Base-by-base conservation (phyloP, 2,329 filamentous ascomycete species). In the Myriangium duriaei region DNA sequence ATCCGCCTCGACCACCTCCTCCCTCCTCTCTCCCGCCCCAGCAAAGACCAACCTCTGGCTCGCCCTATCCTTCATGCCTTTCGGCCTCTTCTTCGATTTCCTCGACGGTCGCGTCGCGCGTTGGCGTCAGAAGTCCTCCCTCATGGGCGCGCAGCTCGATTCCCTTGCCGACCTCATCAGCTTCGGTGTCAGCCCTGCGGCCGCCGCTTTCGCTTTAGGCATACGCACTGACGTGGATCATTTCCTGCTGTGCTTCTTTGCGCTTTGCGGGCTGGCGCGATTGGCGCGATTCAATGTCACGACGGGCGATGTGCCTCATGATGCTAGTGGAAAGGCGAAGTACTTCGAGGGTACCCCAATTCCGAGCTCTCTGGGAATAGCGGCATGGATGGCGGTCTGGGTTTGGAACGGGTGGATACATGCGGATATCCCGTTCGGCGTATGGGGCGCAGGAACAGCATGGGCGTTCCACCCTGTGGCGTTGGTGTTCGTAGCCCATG, bases 331-430 rank as follows among this genome's bases (percentile, higher is more conserved):
- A 49, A 98, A 98, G 66, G 85, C 82, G 42, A 74, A 81, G 55
- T 98, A 93, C 64, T 98, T 98, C 51, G 91, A 98, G 64, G 91
- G 91, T 50, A 93, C 88, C 0, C 91, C 91, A 1, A 95, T 96
- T 52, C 91, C 91, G 1, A 96, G 86, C 3, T 87, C 82, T 15
- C 67, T 96, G 15, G 78, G 71, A 2, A 76, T 93, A 49, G 85
- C 84, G 45, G 75, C 70, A 11, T 52, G 93, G 41, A 94, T 96
- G 83, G 83, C 80, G 18, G 94, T 80, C 63, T 96, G 86, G 81
- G 74, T 92, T 18, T 76, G 71, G 40, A 70, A 84, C 48, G 80
- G 81, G 45, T 88, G 82, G 82, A 71, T 88, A 32, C 69, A 84
- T 43, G 77, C 82, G 15, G 66, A 77, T 41, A 61, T 98, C n/a